Evolutionary conservation across 345 rosid species (phyloP).

Genomic region (Syzygium aromaticum): DNA sequence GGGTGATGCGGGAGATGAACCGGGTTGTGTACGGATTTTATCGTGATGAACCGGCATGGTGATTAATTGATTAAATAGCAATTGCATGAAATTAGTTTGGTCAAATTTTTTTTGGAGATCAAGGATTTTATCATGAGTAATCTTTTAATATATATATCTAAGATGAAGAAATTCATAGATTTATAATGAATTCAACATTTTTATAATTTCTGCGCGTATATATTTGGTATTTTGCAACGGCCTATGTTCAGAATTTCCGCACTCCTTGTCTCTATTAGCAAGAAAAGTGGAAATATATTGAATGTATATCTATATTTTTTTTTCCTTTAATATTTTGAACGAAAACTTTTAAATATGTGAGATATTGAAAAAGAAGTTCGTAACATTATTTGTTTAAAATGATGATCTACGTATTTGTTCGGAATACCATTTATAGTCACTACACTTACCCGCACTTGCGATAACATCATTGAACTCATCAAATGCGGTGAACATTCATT

Average conservation of each 20-base stretch:
- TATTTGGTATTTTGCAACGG: rapidly evolving
- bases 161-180: neutral
- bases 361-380: neutral
- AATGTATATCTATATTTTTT: rapidly evolving
- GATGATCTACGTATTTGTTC: neutral
- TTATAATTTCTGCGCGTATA: neutral
- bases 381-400: neutral
- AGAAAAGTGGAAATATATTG: neutral
- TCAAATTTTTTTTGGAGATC: neutral
- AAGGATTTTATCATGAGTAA: neutral
- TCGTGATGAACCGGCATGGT: too few relatives aligned
- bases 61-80: neutral
- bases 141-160: neutral
- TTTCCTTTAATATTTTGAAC: neutral
- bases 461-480: neutral
- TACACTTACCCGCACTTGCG: too few relatives aligned
- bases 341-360: neutral
- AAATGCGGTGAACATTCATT: neutral
- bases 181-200: neutral
- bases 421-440: neutral
- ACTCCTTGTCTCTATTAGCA: rapidly evolving
- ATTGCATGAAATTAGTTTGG: neutral
- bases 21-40: neutral
- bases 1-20: neutral
- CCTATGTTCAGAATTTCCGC: neutral